phyloP scores from a whole-genome alignment of 2,329 filamentous ascomycete genomes.

The Aspergillus intermedius region DNA sequence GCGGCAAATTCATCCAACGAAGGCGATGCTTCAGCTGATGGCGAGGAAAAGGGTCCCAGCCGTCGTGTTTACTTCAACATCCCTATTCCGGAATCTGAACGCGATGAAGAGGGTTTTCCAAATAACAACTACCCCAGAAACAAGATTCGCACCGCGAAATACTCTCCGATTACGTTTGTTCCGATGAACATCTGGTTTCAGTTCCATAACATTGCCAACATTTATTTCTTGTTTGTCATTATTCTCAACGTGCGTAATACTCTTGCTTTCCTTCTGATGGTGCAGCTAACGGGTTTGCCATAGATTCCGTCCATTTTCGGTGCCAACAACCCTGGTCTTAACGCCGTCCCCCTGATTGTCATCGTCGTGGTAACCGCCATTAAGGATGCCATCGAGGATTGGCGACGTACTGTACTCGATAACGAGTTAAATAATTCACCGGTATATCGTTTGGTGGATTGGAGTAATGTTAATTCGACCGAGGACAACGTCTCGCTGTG shows the following conservation, averaged over 20 bases:
- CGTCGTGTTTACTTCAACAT: conserved; percentile 67
- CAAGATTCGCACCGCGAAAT: conserved; percentile 97
- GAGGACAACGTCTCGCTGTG: conserved; percentile 80
- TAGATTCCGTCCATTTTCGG: conserved; percentile 97
- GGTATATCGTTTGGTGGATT: conserved; percentile 80
- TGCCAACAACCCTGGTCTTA: conserved; percentile 79
- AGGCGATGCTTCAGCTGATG: background rate
- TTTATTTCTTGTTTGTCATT: conserved; percentile 95
- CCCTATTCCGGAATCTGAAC: conserved; percentile 65
- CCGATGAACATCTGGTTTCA: conserved; percentile 97
- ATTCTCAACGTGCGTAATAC: conserved; percentile 73
- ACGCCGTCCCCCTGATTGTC: conserved; percentile 84
- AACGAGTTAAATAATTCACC: conserved; percentile 94
- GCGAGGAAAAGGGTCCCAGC: conserved; percentile 43
- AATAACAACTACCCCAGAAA: conserved; percentile 69
- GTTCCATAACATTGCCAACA: conserved; percentile 97
- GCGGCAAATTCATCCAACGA: conserved; percentile 18
- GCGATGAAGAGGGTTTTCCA: conserved; percentile 76
- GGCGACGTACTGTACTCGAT: conserved; percentile 81
- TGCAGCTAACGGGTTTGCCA: conserved; percentile 12
- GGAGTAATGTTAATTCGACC: conserved; percentile 87
- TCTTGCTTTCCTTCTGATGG: conserved; percentile 4
- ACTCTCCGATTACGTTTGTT: conserved; percentile 88
- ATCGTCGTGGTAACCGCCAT: conserved; percentile 83
- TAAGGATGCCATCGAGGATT: conserved; percentile 95